Percentiles rank a stretch among this genome's conserved stretches.
phyloP scores from a whole-genome alignment of 345 rosid species.

The Dipteronia dyeriana region DNA sequence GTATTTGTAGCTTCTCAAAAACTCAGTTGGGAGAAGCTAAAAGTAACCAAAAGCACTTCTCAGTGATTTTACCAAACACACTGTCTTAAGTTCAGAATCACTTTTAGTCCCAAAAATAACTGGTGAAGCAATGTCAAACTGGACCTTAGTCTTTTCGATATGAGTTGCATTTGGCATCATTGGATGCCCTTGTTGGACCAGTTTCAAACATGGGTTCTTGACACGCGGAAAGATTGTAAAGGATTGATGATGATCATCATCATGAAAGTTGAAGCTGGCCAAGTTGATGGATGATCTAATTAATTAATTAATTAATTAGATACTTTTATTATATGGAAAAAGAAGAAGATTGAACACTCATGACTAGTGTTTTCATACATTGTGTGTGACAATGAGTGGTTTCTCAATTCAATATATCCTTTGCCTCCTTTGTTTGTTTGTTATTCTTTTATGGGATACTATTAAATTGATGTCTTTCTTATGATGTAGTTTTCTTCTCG shows the following conservation, averaged over 20 bases:
- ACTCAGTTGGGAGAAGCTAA: too few species aligned
- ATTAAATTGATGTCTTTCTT: neutral
- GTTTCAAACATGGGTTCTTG: neutral
- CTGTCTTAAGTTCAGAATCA: too few species aligned
- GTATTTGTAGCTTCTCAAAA: too few species aligned
- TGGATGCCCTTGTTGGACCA: conserved; percentile 8
- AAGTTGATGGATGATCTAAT: neutral
- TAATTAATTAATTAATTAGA: too few species aligned
- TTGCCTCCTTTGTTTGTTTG: neutral
- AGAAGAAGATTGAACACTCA: too few species aligned
- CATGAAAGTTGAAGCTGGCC: neutral
- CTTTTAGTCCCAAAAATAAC: too few species aligned
- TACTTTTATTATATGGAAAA: too few species aligned
- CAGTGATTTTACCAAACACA: too few species aligned
- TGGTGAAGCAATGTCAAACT: too few species aligned
- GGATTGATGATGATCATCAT: neutral
- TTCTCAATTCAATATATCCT: neutral
- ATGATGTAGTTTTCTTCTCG: neutral
- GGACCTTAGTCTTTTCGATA: too few species aligned
- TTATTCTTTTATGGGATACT: too few species aligned
- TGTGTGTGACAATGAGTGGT: neutral
- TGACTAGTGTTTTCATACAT: neutral
- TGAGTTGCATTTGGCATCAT: neutral
- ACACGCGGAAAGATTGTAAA: neutral
- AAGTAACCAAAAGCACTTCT: too few species aligned